Base-by-base conservation (phyloP, 768 basidiomycete genomes). In the Rickenella mellea region DNA sequence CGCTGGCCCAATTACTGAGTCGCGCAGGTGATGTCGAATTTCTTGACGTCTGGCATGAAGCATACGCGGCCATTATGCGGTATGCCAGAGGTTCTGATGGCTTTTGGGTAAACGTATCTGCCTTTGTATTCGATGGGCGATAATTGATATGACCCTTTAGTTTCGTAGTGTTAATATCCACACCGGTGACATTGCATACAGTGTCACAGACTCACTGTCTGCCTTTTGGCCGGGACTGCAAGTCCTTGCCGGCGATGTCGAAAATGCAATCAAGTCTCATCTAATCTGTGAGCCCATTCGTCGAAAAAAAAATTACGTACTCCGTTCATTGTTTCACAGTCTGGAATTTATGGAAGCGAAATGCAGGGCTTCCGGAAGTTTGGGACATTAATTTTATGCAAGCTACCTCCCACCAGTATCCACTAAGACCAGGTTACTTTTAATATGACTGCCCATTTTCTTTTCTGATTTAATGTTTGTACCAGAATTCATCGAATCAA, bases 221-320 rank as follows among this genome's bases (percentile, higher is more conserved):
- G 92, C 96, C 1, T 99, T 98, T 59, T 91, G 93, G 80, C 90
- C 94, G n/a, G 96, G 93, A 17, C 67, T 97, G 12, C 94, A 96
- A 62, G 85, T 92, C 8, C 63, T 90, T 10, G 78, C 80, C 3
- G 87, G 86, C 15, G 87, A 96, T 64, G 56, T 96, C 27, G 80
- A 87, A 57, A 90, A 76, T 57, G 94, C 93, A 14, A 87, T 96
- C 51, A 88, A 88, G 53, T 72, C 85, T n/a, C 94, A 98, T 62
- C 61, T 94, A 53, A 73, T 81, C 37, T 96, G 89, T 89, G 49
- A 53, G 80, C 52, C 1, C n/a, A 15, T 21, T 19, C 7, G 9
- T 15, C 2, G 15, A 7, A 2, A 36, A n/a, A n/a, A n/a, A n/a
- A n/a, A n/a, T n/a, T n/a, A n/a, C n/a, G n/a, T n/a, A n/a, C 19